phyloP scores from a whole-genome alignment of 192 early-diverging fungal genomes.

The Gaertneriomyces sp. region DNA sequence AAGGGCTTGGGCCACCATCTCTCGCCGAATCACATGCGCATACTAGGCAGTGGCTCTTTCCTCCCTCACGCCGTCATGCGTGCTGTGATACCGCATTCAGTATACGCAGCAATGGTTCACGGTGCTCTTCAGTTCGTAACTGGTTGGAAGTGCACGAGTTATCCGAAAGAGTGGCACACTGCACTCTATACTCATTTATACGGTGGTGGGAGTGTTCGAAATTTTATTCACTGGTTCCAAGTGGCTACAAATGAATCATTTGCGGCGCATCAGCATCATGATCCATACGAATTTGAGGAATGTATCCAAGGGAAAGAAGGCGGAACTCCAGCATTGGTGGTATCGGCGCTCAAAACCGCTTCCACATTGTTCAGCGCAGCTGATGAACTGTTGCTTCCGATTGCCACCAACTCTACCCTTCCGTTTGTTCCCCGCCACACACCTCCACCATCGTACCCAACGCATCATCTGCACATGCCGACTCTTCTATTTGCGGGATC shows the following conservation, averaged over 20 bases:
- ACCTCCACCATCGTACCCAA: constrained; percentile 31
- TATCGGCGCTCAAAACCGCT: neutral
- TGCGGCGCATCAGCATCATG: constrained; percentile 20
- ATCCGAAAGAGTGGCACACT: constrained; percentile 5
- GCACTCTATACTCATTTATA: constrained; percentile 34
- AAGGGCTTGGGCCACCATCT: constrained; percentile 1
- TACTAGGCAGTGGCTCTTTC: constrained; percentile 28
- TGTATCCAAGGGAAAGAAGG: too few species aligned
- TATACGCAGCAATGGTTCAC: constrained; percentile 23
- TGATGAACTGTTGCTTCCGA: neutral
- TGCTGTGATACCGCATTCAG: neutral
- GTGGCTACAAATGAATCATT: constrained; percentile 31
- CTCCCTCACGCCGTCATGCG: constrained; percentile 26
- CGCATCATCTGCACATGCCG: constrained; percentile 35
- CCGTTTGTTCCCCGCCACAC: constrained; percentile 17
- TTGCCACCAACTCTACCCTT: neutral
- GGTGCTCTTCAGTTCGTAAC: constrained; percentile 13
- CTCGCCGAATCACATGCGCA: constrained; percentile 14
- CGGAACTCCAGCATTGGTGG: too few species aligned
- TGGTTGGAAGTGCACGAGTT: constrained; percentile 31
- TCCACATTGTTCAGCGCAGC: neutral
- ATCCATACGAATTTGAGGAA: neutral
- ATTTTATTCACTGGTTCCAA: constrained; percentile 42
- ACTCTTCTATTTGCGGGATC: constrained; percentile 26
- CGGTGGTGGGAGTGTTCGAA: constrained; percentile 25